phyloP scores from a whole-genome alignment of 192 early-diverging fungal species.

The Coemansia reversa region DNA sequence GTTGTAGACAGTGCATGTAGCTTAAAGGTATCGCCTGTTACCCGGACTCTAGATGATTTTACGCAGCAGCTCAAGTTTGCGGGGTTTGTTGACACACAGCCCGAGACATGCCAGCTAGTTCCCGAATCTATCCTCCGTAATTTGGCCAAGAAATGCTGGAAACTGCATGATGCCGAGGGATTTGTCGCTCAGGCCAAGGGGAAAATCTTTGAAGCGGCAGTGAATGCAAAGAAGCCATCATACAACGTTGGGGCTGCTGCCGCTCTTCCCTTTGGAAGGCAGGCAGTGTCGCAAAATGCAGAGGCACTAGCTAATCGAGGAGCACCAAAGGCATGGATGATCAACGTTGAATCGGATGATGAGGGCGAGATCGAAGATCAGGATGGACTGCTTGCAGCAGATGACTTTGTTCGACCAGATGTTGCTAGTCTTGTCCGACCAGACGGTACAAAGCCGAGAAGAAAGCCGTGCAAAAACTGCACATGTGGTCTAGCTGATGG shows the following conservation, averaged over 20 bases:
- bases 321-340: constrained; percentile 68
- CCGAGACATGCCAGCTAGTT: constrained; percentile 41
- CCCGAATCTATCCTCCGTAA: constrained; percentile 47
- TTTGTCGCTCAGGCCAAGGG: constrained; percentile 53
- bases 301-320: constrained; percentile 25
- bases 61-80: constrained; percentile 74
- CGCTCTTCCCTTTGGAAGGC: constrained; percentile 78
- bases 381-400: constrained; percentile 80
- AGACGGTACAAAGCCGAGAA: constrained; percentile 72
- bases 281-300: constrained; percentile 51
- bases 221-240: constrained; percentile 70
- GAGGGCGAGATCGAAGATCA: constrained; percentile 85
- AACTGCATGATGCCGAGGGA: constrained; percentile 43
- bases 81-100: constrained; percentile 74
- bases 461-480: constrained; percentile 98
- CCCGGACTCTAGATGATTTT: constrained; percentile 62
- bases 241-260: constrained; percentile 87
- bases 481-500: constrained; percentile 87
- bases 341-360: constrained; percentile 73
- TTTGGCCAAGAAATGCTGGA: constrained; percentile 62
- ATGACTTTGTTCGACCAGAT: constrained; percentile 72
- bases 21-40: constrained; percentile 50
- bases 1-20: constrained; percentile 51
- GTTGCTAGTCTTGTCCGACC: constrained; percentile 63
- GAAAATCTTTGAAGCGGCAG: constrained; percentile 24